These are phyloP conservation scores for Zasmidium angulare DNA, from an alignment of 2,329 filamentous ascomycete species.

Conservation along the genomic window DNA sequence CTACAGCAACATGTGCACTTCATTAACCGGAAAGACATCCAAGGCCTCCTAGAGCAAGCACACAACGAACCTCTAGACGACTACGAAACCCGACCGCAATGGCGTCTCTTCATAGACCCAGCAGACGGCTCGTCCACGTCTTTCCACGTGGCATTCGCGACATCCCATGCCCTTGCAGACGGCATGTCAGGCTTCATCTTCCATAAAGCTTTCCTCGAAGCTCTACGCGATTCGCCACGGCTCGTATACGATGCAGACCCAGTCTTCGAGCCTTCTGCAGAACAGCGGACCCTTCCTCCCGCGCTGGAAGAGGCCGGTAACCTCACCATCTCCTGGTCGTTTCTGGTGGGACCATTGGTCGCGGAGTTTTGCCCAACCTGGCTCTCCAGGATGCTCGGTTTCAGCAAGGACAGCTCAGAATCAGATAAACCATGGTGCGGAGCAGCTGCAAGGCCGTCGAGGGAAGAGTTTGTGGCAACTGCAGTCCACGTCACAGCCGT, in stretches of 20 bases:
- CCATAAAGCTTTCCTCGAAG: constrained; percentile 42
- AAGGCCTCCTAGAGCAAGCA: constrained; percentile 29
- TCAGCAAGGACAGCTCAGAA: constrained; percentile 29
- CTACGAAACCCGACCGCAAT: constrained; percentile 38
- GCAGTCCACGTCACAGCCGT: constrained; percentile 37
- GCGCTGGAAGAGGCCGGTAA: constrained; percentile 42
- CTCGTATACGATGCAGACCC: constrained; percentile 1
- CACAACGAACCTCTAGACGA: constrained; percentile 38
- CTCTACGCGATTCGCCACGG: constrained; percentile 7
- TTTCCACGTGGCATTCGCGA: constrained; percentile 39
- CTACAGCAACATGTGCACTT: constrained; percentile 43
- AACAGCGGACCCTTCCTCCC: constrained; percentile 27
- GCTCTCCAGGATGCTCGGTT: constrained; percentile 34
- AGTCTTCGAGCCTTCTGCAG: constrained; percentile 17
- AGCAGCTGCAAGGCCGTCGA: constrained; percentile 11
- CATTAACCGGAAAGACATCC: constrained; percentile 23
- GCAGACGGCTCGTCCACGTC: neutral
- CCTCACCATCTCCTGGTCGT: constrained; percentile 47
- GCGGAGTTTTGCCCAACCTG: constrained; percentile 39
- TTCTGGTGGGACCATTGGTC: constrained; percentile 43
- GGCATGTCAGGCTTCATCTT: constrained; percentile 45
- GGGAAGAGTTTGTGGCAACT: constrained; percentile 23
- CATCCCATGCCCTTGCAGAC: constrained; percentile 47
- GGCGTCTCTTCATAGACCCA: constrained; percentile 44
- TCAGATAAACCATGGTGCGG: constrained; percentile 28